Base-by-base conservation (phyloP, 495 filamentous ascomycete genomes). In the Penicillium atrosanguineum region DNA sequence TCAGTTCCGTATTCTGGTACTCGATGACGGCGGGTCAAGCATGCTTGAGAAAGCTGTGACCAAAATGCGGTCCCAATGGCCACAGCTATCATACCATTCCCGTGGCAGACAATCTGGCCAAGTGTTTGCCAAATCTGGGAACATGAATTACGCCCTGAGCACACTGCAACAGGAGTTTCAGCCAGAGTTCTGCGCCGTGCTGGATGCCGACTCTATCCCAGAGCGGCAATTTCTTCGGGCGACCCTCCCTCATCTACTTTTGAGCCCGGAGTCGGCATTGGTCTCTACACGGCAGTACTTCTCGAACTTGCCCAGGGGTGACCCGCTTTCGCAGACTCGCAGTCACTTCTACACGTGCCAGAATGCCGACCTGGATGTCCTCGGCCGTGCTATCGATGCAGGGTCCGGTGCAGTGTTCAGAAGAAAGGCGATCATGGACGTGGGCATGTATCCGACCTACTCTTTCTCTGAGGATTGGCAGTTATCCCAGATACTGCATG, bases 341-440 rank as follows among this genome's bases (percentile, higher is more conserved):
- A 55, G 65, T 8, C 68, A 77, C 39, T 79, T 75, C 52, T 73
- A 68, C 44, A 72, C 70, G 0, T 74, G 68, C 43, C 56, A 62
- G 11, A 68, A 69, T 45, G 52, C 70, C 0, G 62, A 66, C 12
- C 59, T 73, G 12, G 61, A 72, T 51, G 47, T 49, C 7, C 53
- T 60, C 0, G 59, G 59, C 1, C 29, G 34, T 7, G 67, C 66
- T 2, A 60, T 70, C 12, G 67, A 71, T 48, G 73, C 76, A 0
- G 79, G 79, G 0, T 82, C 79, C 0, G 80, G 81, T 11, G 79
- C 73, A 19, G 66, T 79, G 11, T 70, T 78, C 41, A 70, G 79
- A 8, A 69, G 77, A 4, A 46, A 62, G 8, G 65, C 72, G 3
- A 67, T 83, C 7, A 54, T 78, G 39, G 57, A 73, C 7, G 74